phyloP scores from a whole-genome alignment of 306 rosid genomes.

The Corylus avellana region DNA sequence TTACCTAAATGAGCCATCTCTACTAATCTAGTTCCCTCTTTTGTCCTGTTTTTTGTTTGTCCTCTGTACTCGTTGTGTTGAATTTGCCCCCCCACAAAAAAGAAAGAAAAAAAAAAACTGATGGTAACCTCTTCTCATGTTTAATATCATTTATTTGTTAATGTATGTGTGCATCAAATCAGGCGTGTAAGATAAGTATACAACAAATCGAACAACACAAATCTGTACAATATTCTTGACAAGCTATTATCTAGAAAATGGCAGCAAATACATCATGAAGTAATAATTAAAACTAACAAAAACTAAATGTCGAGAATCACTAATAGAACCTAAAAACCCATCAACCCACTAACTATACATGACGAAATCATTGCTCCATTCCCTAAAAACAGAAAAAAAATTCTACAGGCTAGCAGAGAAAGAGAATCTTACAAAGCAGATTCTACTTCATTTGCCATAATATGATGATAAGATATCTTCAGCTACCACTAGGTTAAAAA shows the following conservation, averaged over 20 bases:
- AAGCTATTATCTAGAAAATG: conserved; percentile 24
- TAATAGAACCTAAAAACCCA: conserved; percentile 9
- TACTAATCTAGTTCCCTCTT: too few species aligned
- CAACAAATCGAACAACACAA: background rate
- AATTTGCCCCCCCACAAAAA: too few species aligned
- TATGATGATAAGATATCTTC: conserved; percentile 5
- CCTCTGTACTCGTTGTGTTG: too few species aligned
- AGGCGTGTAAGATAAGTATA: background rate
- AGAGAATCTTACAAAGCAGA: conserved; percentile 6
- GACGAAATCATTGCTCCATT: background rate
- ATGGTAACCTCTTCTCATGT: too few species aligned
- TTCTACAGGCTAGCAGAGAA: conserved; percentile 4
- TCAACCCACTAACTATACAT: conserved; percentile 5
- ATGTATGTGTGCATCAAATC: background rate
- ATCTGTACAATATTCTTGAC: background rate
- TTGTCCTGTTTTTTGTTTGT: too few species aligned
- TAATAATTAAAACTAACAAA: conserved; percentile 22
- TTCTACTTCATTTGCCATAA: background rate
- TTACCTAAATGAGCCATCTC: too few species aligned
- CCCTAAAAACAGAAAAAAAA: background rate
- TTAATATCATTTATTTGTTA: too few species aligned
- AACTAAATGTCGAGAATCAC: conserved; percentile 18
- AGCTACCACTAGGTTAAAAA: conserved; percentile 6
- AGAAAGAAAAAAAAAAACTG: too few species aligned
- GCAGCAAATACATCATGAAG: conserved; percentile 27